Evolutionary conservation across 306 rosid genomes (phyloP).

Genomic region (Trichosanthes cucumerina): DNA sequence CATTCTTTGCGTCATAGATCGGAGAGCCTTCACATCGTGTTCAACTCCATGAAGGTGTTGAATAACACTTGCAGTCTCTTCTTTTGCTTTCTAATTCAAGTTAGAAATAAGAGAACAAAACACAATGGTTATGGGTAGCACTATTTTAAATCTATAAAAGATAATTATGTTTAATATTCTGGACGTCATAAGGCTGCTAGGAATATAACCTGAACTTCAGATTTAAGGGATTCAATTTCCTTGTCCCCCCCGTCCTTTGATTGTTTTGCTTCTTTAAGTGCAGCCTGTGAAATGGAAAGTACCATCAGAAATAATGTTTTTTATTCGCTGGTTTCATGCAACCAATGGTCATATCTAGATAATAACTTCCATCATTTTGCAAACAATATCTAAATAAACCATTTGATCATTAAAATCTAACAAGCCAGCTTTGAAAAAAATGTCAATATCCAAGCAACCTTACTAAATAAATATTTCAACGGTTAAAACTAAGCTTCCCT

Average conservation of each 20-base stretch:
- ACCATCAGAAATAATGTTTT: not conserved
- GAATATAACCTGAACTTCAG: slow-evolving; percentile 53
- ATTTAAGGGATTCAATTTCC: slow-evolving; percentile 50
- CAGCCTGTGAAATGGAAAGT: slow-evolving; percentile 48
- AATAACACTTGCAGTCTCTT: slow-evolving; percentile 35
- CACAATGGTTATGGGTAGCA: slow-evolving; percentile 7
- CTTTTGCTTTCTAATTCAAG: slow-evolving; percentile 59
- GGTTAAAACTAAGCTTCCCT: not conserved
- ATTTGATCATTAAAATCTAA: not conserved
- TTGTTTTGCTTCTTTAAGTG: slow-evolving; percentile 67
- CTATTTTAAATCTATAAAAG: slow-evolving; percentile 8
- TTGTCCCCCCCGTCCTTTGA: slow-evolving; percentile 50
- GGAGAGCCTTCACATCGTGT: slow-evolving; percentile 80
- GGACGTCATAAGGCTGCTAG: not conserved
- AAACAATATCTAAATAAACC: not conserved
- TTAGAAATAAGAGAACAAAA: slow-evolving; percentile 13
- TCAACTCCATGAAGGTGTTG: slow-evolving; percentile 64
- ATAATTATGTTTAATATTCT: not conserved
- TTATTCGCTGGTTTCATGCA: not conserved
- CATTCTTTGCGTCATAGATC: slow-evolving; percentile 93
- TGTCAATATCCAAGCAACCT: not conserved
- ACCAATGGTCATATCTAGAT: not conserved
- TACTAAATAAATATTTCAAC: not conserved
- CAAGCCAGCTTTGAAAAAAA: not conserved
- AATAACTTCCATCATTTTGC: not conserved